phyloP scores from a whole-genome alignment of 179 eudicot species.

The Corrigiola litoralis region DNA sequence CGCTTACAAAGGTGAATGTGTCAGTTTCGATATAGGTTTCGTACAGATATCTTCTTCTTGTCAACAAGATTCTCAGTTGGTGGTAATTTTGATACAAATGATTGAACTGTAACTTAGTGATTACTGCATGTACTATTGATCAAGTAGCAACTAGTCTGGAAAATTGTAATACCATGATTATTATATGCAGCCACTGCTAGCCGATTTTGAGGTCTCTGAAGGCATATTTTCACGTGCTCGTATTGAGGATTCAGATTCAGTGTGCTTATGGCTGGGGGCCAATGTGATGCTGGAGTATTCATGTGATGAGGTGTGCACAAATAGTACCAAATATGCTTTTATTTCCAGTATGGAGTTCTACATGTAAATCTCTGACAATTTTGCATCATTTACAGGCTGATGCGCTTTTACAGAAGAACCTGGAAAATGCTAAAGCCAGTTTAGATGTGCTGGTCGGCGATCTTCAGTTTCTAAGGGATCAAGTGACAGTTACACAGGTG shows the following conservation, averaged over 20 bases:
- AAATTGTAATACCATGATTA: not conserved
- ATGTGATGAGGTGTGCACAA: constrained; percentile 70
- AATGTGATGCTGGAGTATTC: constrained; percentile 97
- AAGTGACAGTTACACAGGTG: constrained; percentile 90
- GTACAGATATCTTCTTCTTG: no score
- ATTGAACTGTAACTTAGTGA: no score
- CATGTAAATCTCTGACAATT: constrained; percentile 8
- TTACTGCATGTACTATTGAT: not conserved
- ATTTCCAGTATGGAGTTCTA: not conserved
- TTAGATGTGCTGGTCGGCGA: constrained; percentile 81
- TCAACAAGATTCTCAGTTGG: no score
- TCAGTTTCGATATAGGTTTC: no score
- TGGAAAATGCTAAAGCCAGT: constrained; percentile 93
- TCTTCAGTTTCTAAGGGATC: constrained; percentile 82
- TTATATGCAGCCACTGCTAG: constrained; percentile 61
- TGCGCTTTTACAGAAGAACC: constrained; percentile 60
- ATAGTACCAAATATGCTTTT: not conserved
- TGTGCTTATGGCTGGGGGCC: constrained; percentile 97
- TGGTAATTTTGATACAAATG: no score
- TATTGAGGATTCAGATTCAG: constrained; percentile 79
- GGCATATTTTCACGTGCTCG: constrained; percentile 90
- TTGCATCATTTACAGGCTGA: constrained; percentile 50
- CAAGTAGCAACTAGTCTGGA: no score
- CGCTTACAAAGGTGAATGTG: no score
- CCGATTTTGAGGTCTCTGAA: constrained; percentile 96